These are phyloP conservation scores for Yarrowia sp. DNA, from an alignment of 805 yeast species.

Conservation along the genomic window DNA sequence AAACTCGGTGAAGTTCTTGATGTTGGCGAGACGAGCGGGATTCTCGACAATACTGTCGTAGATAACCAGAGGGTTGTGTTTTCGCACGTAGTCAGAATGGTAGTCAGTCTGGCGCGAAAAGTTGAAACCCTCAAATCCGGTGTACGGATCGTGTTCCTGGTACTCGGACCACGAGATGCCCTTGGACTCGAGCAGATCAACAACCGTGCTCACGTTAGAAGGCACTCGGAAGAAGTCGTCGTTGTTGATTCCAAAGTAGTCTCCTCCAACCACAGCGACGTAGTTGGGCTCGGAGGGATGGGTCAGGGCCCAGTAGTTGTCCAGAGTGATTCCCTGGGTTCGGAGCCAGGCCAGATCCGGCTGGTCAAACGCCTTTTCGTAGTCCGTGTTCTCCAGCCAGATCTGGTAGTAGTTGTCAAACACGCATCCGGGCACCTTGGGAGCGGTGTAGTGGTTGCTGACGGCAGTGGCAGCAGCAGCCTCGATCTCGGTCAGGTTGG, in stretches of 20 bases:
- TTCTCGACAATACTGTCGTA: slow-evolving; percentile 43
- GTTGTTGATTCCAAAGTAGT: slow-evolving; percentile 48
- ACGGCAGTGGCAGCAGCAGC: slow-evolving; percentile 7
- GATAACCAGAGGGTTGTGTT: slow-evolving; percentile 49
- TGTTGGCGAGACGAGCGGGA: slow-evolving; percentile 42
- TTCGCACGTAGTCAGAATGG: slow-evolving; percentile 50
- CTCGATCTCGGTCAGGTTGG: neutral
- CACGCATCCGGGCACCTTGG: slow-evolving; percentile 41
- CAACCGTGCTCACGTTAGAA: slow-evolving; percentile 46
- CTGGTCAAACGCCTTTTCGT: slow-evolving; percentile 48
- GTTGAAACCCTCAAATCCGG: slow-evolving; percentile 50
- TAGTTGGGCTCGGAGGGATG: slow-evolving; percentile 57
- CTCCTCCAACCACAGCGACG: slow-evolving; percentile 50
- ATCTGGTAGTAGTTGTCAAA: slow-evolving; percentile 45
- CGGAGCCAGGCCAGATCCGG: slow-evolving; percentile 45
- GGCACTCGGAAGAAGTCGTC: slow-evolving; percentile 49
- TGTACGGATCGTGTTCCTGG: slow-evolving; percentile 52
- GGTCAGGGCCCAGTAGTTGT: slow-evolving; percentile 51
- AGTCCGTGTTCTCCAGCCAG: slow-evolving; percentile 53
- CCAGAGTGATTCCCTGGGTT: slow-evolving; percentile 45
- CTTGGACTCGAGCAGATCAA: slow-evolving; percentile 47
- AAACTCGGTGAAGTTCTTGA: slow-evolving; percentile 49
- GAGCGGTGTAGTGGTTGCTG: slow-evolving; percentile 3
- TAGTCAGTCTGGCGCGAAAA: slow-evolving; percentile 44
- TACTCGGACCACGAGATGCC: slow-evolving; percentile 53